phyloP scores from a whole-genome alignment of 192 early-diverging fungal species.

The Rhizoclosmatium sp. region DNA sequence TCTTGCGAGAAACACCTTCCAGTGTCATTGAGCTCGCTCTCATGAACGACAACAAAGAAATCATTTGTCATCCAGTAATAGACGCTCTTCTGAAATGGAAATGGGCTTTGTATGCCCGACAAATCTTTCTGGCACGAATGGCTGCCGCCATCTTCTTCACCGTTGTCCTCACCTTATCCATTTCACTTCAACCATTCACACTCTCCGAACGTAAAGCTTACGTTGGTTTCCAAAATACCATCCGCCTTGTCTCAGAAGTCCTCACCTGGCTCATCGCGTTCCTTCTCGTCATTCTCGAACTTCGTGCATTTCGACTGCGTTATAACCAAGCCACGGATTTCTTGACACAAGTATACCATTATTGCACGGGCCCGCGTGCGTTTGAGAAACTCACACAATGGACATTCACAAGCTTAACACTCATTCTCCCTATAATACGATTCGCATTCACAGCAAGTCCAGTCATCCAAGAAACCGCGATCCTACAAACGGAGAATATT shows the following conservation, averaged over 20 bases:
- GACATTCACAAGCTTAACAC: neutral
- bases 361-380: constrained; percentile 5
- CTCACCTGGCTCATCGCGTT: neutral
- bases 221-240: no score
- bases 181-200: constrained; percentile 21
- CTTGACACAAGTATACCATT: constrained; percentile 6
- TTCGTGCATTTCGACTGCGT: constrained; percentile 16
- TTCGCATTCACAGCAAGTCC: neutral
- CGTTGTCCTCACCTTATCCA: neutral
- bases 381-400: constrained; percentile 34
- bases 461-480: neutral
- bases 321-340: neutral
- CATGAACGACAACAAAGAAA: constrained; percentile 31
- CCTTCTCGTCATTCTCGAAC: neutral
- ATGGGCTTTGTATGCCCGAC: constrained; percentile 38
- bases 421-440: constrained; percentile 15
- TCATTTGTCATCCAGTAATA: constrained; percentile 33
- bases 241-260: constrained; percentile 6
- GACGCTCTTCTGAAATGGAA: constrained; percentile 34
- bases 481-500: constrained; percentile 16
- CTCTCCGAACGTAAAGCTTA: constrained; percentile 6
- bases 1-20: neutral
- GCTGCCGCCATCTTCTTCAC: neutral
- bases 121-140: constrained; percentile 31
- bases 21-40: constrained; percentile 27